These are phyloP conservation scores for Ustulina deusta DNA, from an alignment of 2,329 filamentous ascomycete genomes.

Conservation along the genomic window DNA sequence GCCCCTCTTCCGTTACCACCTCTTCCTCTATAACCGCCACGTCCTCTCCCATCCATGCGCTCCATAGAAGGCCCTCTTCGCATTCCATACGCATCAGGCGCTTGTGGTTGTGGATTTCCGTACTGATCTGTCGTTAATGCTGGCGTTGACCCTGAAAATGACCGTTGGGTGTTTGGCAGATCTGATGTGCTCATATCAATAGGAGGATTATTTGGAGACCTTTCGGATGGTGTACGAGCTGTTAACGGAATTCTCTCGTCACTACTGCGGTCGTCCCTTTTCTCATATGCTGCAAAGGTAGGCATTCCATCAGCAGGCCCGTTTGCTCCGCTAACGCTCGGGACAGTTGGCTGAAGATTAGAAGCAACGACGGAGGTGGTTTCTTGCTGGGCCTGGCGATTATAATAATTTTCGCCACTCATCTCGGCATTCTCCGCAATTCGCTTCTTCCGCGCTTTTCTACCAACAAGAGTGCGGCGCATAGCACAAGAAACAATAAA, in stretches of 20 bases:
- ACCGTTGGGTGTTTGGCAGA: constrained; percentile 52
- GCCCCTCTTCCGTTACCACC: constrained; percentile 62
- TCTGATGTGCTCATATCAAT: constrained; percentile 56
- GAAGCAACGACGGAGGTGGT: constrained; percentile 55
- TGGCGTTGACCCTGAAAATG: constrained; percentile 56
- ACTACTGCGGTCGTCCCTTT: constrained; percentile 69
- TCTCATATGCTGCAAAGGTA: constrained; percentile 74
- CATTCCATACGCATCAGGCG: constrained; percentile 60
- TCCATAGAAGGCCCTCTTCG: constrained; percentile 61
- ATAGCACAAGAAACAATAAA: constrained; percentile 93
- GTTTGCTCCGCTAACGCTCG: constrained; percentile 67
- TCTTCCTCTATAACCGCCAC: constrained; percentile 67
- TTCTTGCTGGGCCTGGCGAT: constrained; percentile 71
- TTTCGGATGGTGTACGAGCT: constrained; percentile 70
- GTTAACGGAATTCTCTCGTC: constrained; percentile 81
- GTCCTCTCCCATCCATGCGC: constrained; percentile 64
- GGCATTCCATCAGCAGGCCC: constrained; percentile 61
- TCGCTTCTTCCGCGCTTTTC: constrained; percentile 91
- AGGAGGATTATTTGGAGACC: constrained; percentile 61
- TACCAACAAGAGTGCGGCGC: constrained; percentile 89
- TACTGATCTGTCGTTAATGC: constrained; percentile 68
- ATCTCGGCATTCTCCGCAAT: constrained; percentile 97
- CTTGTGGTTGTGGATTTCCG: constrained; percentile 66
- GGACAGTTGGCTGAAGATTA: constrained; percentile 68
- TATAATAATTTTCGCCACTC: constrained; percentile 94